Conservation (phyloP, 1,139 yeast genomes). For the Hansenula sp. region DNA sequence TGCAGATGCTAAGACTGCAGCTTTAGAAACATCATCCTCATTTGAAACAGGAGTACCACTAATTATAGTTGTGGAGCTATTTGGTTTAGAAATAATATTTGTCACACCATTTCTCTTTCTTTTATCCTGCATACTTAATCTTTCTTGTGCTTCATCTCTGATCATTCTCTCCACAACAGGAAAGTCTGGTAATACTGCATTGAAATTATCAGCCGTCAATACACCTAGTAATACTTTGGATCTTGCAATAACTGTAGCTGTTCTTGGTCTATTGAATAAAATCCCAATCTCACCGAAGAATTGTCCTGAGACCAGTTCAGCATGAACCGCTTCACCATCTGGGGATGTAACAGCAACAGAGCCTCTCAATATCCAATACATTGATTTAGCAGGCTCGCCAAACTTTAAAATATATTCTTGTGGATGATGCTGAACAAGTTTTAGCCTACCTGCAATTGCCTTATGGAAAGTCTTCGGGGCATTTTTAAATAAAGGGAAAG, state of each 20-base stretch:
- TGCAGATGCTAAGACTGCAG: background rate
- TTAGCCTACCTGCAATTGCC: slow-evolving; percentile 54
- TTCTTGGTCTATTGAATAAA: slow-evolving; percentile 67
- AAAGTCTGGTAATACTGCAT: slow-evolving; percentile 54
- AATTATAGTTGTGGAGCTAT: background rate
- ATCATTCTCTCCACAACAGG: slow-evolving; percentile 66
- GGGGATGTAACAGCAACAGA: slow-evolving; percentile 69
- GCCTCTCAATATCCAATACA: slow-evolving; percentile 80
- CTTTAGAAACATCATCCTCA: background rate
- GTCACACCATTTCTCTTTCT: slow-evolving; percentile 36
- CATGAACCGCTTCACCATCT: slow-evolving; percentile 72
- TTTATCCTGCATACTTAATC: slow-evolving; percentile 67
- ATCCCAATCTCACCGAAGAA: slow-evolving; percentile 81
- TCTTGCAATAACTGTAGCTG: slow-evolving; percentile 76
- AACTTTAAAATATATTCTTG: slow-evolving; percentile 65
- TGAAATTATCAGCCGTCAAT: slow-evolving; percentile 59
- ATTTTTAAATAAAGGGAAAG: slow-evolving; percentile 57
- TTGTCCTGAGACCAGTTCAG: slow-evolving; percentile 64
- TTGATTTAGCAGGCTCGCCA: slow-evolving; percentile 73
- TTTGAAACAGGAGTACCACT: background rate
- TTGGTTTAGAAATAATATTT: slow-evolving; percentile 13
- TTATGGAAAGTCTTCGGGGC: slow-evolving; percentile 65
- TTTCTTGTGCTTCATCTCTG: slow-evolving; percentile 75
- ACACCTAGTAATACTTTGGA: slow-evolving; percentile 66
- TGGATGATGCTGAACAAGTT: slow-evolving; percentile 57